Percentiles rank a stretch among this genome's conserved stretches.
Evolutionary conservation across 2,329 filamentous ascomycete genomes (phyloP).

Genomic region (Elsinoe fawcettii): DNA sequence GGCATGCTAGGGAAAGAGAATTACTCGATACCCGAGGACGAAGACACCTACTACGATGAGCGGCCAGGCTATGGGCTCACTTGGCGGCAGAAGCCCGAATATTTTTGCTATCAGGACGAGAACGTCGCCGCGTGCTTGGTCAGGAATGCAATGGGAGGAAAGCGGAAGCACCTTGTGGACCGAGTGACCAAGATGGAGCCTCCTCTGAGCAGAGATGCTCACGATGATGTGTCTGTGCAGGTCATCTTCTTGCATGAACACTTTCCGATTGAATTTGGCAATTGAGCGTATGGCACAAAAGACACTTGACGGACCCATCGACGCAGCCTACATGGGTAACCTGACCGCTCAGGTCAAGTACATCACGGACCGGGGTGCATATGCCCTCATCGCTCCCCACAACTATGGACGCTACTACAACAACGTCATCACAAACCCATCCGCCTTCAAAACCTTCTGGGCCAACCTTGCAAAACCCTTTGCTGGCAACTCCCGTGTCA

Average conservation of each 20-base stretch:
- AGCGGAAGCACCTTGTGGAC: slow-evolving; percentile 33
- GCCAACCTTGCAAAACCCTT: slow-evolving; percentile 33
- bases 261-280: slow-evolving; percentile 49
- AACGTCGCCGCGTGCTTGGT: slow-evolving; percentile 47
- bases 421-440: slow-evolving; percentile 37
- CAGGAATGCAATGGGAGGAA: slow-evolving; percentile 47
- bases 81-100: slow-evolving; percentile 36
- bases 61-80: slow-evolving; percentile 32
- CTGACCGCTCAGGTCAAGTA: slow-evolving; percentile 37
- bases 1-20: slow-evolving; percentile 3
- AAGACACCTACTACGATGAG: slow-evolving; percentile 30
- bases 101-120: slow-evolving; percentile 45
- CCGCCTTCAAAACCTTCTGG: slow-evolving; percentile 39
- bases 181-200: slow-evolving; percentile 32
- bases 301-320: slow-evolving; percentile 39
- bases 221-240: slow-evolving; percentile 47
- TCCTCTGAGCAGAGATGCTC: slow-evolving; percentile 31
- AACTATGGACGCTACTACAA: slow-evolving; percentile 45
- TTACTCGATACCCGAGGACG: slow-evolving; percentile 21
- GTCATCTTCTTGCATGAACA: slow-evolving; percentile 53
- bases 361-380: slow-evolving; percentile 41
- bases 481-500: slow-evolving; percentile 36
- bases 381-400: slow-evolving; percentile 44
- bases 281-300: slow-evolving; percentile 52
- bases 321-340: slow-evolving; percentile 38